phyloP scores from a whole-genome alignment of 331 rosid species.

The Prunus yedoensis region DNA sequence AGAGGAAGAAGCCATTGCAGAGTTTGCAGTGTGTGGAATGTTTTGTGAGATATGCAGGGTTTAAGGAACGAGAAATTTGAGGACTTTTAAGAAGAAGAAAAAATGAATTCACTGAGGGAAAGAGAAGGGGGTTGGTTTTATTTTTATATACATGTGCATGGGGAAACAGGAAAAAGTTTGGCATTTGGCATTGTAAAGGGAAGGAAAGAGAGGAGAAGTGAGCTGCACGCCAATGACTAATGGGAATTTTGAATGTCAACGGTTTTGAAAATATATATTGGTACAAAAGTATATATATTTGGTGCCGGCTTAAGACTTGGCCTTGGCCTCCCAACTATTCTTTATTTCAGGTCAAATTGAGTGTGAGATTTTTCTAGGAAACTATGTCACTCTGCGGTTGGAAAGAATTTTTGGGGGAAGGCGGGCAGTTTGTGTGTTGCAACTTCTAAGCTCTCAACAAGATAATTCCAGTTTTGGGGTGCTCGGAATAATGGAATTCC shows the following conservation, averaged over 20 bases:
- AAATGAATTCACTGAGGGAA: slow-evolving; percentile 1
- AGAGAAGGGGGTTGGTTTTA: not conserved
- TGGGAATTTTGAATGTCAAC: slow-evolving; percentile 46
- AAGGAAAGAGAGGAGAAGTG: slow-evolving; percentile 37
- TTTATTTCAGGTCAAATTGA: slow-evolving; percentile 15
- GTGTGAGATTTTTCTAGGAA: slow-evolving; percentile 6
- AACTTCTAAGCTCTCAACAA: not conserved
- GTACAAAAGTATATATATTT: slow-evolving; percentile 28
- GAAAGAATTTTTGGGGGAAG: not conserved
- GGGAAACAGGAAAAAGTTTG: slow-evolving; percentile 38
- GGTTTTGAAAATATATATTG: slow-evolving; percentile 19
- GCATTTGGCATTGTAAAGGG: slow-evolving; percentile 34
- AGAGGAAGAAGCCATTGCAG: slow-evolving; percentile 55
- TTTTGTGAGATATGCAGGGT: slow-evolving; percentile 30
- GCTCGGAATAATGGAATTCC: slow-evolving; percentile 1
- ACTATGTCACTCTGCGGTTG: not conserved
- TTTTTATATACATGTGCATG: slow-evolving; percentile 46
- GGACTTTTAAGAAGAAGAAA: not conserved
- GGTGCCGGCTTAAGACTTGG: slow-evolving; percentile 49
- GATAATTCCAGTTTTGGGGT: not conserved
- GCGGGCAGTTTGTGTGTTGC: not conserved
- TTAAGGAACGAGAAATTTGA: slow-evolving; percentile 27
- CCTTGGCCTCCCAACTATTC: not conserved
- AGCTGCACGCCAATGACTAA: slow-evolving; percentile 37
- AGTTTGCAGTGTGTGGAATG: not conserved